These are phyloP conservation scores for Barnettozyma pratensis DNA, from an alignment of 805 yeast genomes.

Conservation along the genomic window DNA sequence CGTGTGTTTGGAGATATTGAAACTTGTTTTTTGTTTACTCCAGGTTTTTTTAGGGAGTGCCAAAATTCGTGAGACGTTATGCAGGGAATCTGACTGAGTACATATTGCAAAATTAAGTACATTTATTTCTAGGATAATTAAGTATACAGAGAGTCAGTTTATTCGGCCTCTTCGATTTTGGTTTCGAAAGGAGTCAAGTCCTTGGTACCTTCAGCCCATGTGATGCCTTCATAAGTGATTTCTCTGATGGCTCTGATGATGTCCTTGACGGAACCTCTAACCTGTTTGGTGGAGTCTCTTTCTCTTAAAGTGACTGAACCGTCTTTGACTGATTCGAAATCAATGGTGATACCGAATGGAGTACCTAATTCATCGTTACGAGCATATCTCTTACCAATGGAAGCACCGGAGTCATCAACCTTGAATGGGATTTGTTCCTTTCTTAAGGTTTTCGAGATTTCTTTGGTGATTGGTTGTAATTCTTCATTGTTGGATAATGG, in stretches of 20 bases:
- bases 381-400: slow-evolving; percentile 96
- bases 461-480: slow-evolving; percentile 67
- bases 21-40: neutral
- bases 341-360: slow-evolving; percentile 96
- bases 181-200: slow-evolving; percentile 67
- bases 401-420: slow-evolving; percentile 94
- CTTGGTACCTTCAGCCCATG: slow-evolving; percentile 87
- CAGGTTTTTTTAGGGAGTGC: too few relatives aligned
- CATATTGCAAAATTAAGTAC: too few relatives aligned
- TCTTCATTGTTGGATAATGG: slow-evolving; percentile 86
- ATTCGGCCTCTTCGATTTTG: slow-evolving; percentile 42
- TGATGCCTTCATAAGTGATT: slow-evolving; percentile 65
- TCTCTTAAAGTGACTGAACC: slow-evolving; percentile 91
- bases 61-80: too few relatives aligned
- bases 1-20: neutral
- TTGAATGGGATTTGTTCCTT: slow-evolving; percentile 84
- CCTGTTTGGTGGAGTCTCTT: slow-evolving; percentile 95
- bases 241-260: slow-evolving; percentile 68
- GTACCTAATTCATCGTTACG: slow-evolving; percentile 98
- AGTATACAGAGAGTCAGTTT: slow-evolving; percentile 2
- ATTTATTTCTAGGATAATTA: neutral
- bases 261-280: slow-evolving; percentile 80
- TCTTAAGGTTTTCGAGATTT: slow-evolving; percentile 68
- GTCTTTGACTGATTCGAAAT: slow-evolving; percentile 87
- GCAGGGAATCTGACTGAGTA: too few relatives aligned